Conservation (phyloP, 2,329 filamentous ascomycete genomes). For the Pseudogymnoascus pannorum region DNA sequence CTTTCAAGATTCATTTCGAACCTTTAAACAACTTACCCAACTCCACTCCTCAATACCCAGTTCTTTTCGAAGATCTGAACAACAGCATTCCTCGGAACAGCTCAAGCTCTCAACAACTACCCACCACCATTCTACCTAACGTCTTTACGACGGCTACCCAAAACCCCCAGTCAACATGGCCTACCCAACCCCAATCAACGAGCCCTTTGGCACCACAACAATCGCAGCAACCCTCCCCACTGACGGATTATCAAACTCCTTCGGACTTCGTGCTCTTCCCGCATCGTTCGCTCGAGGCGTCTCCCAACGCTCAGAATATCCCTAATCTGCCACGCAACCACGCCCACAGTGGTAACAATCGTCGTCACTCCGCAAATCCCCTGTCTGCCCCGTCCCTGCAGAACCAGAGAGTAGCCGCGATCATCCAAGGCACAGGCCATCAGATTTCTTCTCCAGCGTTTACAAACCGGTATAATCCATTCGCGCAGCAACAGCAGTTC, state of each 20-base stretch:
- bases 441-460: conserved; percentile 46
- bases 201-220: conserved; percentile 11
- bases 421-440: conserved; percentile 51
- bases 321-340: conserved; percentile 29
- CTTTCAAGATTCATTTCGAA: conserved; percentile 9
- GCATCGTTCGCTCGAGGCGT: conserved; percentile 22
- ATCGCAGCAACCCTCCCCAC: conserved; percentile 32
- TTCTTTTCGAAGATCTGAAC: conserved; percentile 3
- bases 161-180: conserved; percentile 13
- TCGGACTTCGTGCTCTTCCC: conserved; percentile 75
- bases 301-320: conserved; percentile 27
- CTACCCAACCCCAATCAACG: conserved; percentile 8
- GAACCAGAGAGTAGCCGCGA: conserved; percentile 52
- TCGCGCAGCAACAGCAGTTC: conserved; percentile 46
- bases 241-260: conserved; percentile 32
- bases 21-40: neutral
- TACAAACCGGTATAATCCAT: conserved; percentile 51
- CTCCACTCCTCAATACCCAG: neutral
- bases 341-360: conserved; percentile 36
- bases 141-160: conserved; percentile 34
- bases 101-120: conserved; percentile 22
- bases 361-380: conserved; percentile 46
- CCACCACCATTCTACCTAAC: conserved; percentile 42
- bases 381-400: conserved; percentile 43
- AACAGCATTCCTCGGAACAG: neutral